A percentile compares a stretch with the other conserved stretches of the same genome.
Conservation (phyloP, 2,329 filamentous ascomycete genomes). For the Trichoderma pleuroti region DNA sequence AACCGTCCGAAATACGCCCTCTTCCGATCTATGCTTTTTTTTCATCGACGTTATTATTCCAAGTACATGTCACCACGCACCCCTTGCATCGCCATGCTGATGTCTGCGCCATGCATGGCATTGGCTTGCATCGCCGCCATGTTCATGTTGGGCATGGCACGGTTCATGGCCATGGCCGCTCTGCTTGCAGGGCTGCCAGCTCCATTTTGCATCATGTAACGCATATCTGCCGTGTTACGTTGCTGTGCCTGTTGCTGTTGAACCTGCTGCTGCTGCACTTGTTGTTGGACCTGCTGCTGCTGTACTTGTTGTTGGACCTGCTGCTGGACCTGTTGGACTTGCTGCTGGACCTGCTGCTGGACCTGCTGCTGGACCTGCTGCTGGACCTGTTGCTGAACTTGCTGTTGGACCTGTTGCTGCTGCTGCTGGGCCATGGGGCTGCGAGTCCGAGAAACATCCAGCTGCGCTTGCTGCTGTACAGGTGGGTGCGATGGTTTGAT, state of each 20-base stretch:
- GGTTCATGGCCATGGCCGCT: slow-evolving; percentile 39
- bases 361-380: slow-evolving; percentile 24
- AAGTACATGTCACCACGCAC: slow-evolving; percentile 50
- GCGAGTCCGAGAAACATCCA: slow-evolving; percentile 44
- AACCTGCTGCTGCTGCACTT: slow-evolving; percentile 24
- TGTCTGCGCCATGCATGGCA: slow-evolving; percentile 41
- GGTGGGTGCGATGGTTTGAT: slow-evolving; percentile 36
- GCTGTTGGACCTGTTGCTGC: slow-evolving; percentile 23
- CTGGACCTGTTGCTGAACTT: slow-evolving; percentile 26
- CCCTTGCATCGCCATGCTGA: slow-evolving; percentile 45
- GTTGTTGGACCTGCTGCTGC: slow-evolving; percentile 29
- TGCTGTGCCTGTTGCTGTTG: slow-evolving; percentile 22
- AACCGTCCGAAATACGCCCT: slow-evolving; percentile 1
- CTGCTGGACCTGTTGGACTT: slow-evolving; percentile 22
- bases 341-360: slow-evolving; percentile 26
- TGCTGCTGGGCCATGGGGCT: slow-evolving; percentile 31
- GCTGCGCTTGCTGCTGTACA: slow-evolving; percentile 39
- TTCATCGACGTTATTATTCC: slow-evolving; percentile 35
- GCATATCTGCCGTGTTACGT: slow-evolving; percentile 32
- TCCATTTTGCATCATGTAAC: slow-evolving; percentile 44
- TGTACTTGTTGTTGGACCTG: slow-evolving; percentile 19
- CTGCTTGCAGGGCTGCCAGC: slow-evolving; percentile 36
- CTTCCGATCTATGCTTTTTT: slow-evolving; percentile 3
- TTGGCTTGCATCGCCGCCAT: slow-evolving; percentile 39
- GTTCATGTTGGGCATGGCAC: slow-evolving; percentile 47